Conservation (phyloP, 805 yeast genomes). For the Metschnikowia aberdeeniae region DNA sequence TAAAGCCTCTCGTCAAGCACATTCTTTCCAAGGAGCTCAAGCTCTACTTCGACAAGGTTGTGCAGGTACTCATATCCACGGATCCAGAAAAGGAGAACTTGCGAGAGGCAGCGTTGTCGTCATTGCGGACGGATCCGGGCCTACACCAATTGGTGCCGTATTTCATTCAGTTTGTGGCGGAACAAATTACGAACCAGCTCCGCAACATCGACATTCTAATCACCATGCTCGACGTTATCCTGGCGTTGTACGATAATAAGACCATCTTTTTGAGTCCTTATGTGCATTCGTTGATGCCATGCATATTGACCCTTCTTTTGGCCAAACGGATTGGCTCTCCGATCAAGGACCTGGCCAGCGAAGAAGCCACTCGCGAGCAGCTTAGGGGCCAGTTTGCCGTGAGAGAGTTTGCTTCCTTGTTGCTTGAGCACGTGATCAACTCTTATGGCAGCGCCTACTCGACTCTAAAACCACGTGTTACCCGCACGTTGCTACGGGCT, state of each 20-base stretch:
- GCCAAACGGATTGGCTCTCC: conserved; percentile 81
- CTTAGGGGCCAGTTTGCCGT: conserved; percentile 50
- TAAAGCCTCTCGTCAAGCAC: conserved; percentile 91
- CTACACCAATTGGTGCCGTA: conserved; percentile 95
- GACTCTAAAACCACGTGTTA: conserved; percentile 87
- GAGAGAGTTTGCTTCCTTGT: conserved; percentile 83
- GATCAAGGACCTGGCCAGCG: conserved; percentile 33
- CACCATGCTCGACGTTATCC: conserved; percentile 85
- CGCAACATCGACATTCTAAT: conserved; percentile 65
- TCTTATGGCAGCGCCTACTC: conserved; percentile 83
- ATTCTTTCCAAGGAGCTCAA: conserved; percentile 92
- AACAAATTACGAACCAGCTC: conserved; percentile 85
- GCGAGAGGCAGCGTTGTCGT: conserved; percentile 76
- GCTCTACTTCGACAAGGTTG: conserved; percentile 86
- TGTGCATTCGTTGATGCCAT: conserved; percentile 96
- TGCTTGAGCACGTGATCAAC: conserved; percentile 72
- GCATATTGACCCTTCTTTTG: conserved; percentile 79
- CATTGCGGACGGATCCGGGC: conserved; percentile 90
- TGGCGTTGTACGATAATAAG: conserved; percentile 76
- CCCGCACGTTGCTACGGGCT: conserved; percentile 88
- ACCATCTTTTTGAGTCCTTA: conserved; percentile 91
- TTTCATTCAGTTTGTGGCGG: conserved; percentile 93
- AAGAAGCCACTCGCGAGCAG: conserved; percentile 22
- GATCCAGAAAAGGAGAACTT: conserved; percentile 54
- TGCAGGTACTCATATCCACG: conserved; percentile 65